Percentiles rank a stretch among this genome's conserved stretches.
Evolutionary conservation across 2,329 filamentous ascomycete species (phyloP).

Genomic region (Cytospora paraplurivora): DNA sequence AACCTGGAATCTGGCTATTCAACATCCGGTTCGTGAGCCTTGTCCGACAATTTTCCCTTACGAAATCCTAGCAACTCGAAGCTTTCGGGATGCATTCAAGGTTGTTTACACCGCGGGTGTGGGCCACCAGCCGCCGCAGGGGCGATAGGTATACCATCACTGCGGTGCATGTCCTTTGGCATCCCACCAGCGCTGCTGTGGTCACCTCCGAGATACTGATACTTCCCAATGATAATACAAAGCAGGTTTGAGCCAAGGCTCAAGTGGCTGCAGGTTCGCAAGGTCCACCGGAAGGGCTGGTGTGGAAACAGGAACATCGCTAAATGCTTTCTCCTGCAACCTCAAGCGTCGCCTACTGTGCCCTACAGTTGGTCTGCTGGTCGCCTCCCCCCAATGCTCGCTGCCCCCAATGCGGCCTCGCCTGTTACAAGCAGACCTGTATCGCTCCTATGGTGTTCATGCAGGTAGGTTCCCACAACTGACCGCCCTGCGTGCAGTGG

Average conservation of each 20-base stretch:
- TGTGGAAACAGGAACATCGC: not conserved
- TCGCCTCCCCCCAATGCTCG: not conserved
- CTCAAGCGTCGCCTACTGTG: not conserved
- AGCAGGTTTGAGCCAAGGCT: not conserved
- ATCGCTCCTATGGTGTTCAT: not conserved
- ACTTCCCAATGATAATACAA: not conserved
- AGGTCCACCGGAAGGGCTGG: not conserved
- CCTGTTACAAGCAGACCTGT: not conserved
- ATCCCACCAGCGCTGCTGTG: not conserved
- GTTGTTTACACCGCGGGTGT: not conserved
- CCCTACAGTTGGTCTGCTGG: not conserved
- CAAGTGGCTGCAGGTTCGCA: not conserved
- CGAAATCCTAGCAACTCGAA: not conserved
- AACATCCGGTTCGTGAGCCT: too few relatives aligned
- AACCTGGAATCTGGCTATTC: too few relatives aligned
- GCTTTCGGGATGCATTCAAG: not conserved
- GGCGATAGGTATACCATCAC: not conserved
- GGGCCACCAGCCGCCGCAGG: not conserved
- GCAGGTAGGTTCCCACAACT: conserved; percentile 2
- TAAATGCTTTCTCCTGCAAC: not conserved
- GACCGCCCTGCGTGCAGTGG: not conserved
- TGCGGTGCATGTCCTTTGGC: not conserved
- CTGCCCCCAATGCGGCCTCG: not conserved
- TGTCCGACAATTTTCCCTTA: too few relatives aligned
- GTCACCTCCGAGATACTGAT: not conserved